These are phyloP conservation scores for Pseudocercospora vitis DNA, from an alignment of 2,329 filamentous ascomycete species.

Conservation along the genomic window DNA sequence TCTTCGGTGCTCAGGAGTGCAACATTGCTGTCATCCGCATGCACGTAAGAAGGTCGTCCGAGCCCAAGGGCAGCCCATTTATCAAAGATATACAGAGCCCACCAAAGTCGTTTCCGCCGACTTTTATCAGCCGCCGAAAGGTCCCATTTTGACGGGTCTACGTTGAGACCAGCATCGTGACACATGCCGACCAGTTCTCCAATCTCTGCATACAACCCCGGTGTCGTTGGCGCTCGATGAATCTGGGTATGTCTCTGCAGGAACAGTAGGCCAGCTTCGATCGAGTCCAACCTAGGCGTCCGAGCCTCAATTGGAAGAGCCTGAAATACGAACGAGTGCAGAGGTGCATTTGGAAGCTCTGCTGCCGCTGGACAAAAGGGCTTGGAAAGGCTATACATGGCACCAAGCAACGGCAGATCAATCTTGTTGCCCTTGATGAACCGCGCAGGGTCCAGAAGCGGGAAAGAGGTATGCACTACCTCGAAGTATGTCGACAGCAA, in stretches of 20 bases:
- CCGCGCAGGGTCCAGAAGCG: conserved; percentile 25
- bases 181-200: conserved; percentile 24
- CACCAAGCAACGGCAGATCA: conserved; percentile 23
- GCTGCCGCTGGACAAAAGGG: conserved; percentile 24
- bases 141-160: conserved; percentile 27
- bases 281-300: conserved; percentile 24
- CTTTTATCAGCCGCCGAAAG: conserved; percentile 19
- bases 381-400: conserved; percentile 27
- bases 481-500: conserved; percentile 29
- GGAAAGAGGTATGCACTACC: conserved; percentile 27
- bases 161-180: conserved; percentile 26
- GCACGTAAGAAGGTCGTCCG: conserved; percentile 26
- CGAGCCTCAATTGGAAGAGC: conserved; percentile 25
- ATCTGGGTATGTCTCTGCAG: conserved; percentile 24
- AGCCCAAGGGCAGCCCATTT: conserved; percentile 27
- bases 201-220: conserved; percentile 26
- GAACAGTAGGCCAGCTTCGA: conserved; percentile 26
- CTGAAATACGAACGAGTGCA: conserved; percentile 24
- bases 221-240: conserved; percentile 19
- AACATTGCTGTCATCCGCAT: conserved; percentile 24
- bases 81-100: conserved; percentile 24
- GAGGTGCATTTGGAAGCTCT: conserved; percentile 9
- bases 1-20: conserved; percentile 21
- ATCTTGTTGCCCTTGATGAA: conserved; percentile 29
- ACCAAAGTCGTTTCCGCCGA: conserved; percentile 29